Conservation (phyloP, 2,329 filamentous ascomycete species). For the Colletotrichum sp. region DNA sequence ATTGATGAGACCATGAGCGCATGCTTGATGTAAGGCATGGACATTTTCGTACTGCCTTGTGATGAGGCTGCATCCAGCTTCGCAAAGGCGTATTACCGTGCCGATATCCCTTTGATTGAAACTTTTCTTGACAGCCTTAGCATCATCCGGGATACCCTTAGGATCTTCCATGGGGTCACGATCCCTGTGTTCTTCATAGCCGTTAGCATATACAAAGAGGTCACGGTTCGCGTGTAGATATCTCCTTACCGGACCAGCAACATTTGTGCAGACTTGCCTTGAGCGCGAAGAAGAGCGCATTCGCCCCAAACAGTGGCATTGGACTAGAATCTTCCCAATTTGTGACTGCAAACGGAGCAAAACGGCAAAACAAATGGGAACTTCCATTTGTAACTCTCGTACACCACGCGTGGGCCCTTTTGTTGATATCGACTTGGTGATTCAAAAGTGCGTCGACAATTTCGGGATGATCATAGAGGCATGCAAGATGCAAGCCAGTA, state of each 20-base stretch:
- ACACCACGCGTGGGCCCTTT: not conserved
- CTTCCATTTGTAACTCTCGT: not conserved
- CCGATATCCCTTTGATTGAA: not conserved
- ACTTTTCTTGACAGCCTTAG: not conserved
- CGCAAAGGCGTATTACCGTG: not conserved
- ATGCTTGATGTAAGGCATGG: not conserved
- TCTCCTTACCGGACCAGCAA: not conserved
- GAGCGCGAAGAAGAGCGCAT: not conserved
- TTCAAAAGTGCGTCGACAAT: not conserved
- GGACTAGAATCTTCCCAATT: not conserved
- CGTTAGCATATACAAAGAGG: not conserved
- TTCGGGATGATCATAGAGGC: not conserved
- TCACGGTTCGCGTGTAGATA: not conserved
- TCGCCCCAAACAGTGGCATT: not conserved
- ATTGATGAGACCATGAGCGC: not conserved
- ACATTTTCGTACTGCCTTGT: not conserved
- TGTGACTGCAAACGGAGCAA: too few relatives aligned
- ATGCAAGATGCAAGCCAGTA: not conserved
- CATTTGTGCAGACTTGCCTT: not conserved
- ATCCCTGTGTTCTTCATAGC: not conserved
- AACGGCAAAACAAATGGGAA: too few relatives aligned
- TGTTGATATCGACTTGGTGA: not conserved
- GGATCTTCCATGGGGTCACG: not conserved
- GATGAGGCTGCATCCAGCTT: not conserved
- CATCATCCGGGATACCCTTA: not conserved